Evolutionary conservation across 495 filamentous ascomycete genomes (phyloP).

Genomic region (Rhizodiscina lignyota): DNA sequence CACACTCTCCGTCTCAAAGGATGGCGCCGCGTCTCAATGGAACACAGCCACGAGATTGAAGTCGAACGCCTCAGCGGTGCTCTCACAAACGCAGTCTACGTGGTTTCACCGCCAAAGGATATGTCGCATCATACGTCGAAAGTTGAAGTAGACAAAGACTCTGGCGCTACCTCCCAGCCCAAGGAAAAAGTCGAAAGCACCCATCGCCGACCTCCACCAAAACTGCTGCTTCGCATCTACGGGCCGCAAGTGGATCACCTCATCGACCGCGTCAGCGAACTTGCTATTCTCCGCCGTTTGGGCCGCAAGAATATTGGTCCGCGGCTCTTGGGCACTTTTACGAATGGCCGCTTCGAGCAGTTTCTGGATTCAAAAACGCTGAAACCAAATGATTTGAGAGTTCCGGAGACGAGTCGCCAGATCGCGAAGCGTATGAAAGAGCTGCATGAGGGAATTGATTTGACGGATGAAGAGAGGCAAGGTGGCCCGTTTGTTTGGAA

Average conservation of each 20-base stretch:
- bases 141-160: background rate
- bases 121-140: constrained; percentile 18
- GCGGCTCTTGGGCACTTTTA: constrained; percentile 80
- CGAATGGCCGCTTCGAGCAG: constrained; percentile 93
- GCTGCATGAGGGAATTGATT: constrained; percentile 81
- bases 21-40: constrained; percentile 72
- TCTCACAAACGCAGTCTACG: constrained; percentile 90
- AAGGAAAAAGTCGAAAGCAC: no score
- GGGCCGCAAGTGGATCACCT: constrained; percentile 91
- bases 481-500: constrained; percentile 69
- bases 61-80: constrained; percentile 83
- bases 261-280: constrained; percentile 82
- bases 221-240: constrained; percentile 83
- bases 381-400: constrained; percentile 57
- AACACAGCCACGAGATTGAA: constrained; percentile 49
- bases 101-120: constrained; percentile 63
- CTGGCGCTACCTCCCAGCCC: no score
- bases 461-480: constrained; percentile 59
- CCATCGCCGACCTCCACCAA: constrained; percentile 19
- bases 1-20: constrained; percentile 82
- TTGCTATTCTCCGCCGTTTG: constrained; percentile 71
- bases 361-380: constrained; percentile 72
- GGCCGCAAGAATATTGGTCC: constrained; percentile 87
- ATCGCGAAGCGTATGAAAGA: constrained; percentile 99
- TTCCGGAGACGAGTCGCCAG: constrained; percentile 68